These are phyloP conservation scores for Raffaelea arxii DNA, from an alignment of 2,329 filamentous ascomycete genomes.

Conservation along the genomic window DNA sequence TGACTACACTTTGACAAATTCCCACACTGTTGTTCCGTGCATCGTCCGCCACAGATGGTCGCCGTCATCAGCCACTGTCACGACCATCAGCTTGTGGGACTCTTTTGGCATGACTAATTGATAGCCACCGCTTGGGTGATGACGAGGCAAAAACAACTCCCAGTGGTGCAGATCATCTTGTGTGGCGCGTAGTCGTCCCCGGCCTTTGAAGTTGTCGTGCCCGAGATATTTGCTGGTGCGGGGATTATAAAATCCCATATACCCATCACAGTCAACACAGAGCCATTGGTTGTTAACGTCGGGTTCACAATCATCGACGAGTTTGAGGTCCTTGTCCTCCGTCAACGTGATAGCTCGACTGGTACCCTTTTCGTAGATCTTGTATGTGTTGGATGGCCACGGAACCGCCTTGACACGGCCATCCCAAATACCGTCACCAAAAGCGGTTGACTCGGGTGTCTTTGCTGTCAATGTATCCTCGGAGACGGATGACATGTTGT, in stretches of 20 bases:
- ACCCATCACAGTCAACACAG: slow-evolving; percentile 1
- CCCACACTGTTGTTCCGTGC: slow-evolving; percentile 1
- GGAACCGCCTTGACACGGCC: not conserved
- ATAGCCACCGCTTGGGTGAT: slow-evolving; percentile 1
- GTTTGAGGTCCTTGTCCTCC: not conserved
- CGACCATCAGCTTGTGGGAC: not conserved
- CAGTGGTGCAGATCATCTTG: not conserved
- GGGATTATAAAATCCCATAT: slow-evolving; percentile 1
- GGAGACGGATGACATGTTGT: not conserved
- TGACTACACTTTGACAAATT: slow-evolving; percentile 2
- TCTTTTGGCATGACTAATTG: not conserved
- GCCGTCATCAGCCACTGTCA: not conserved
- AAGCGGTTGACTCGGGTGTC: not conserved
- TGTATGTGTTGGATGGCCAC: not conserved
- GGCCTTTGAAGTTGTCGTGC: not conserved
- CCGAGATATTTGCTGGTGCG: not conserved
- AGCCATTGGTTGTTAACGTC: not conserved
- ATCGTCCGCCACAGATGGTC: not conserved
- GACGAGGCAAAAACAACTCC: not conserved
- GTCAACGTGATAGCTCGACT: not conserved
- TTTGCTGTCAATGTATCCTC: not conserved
- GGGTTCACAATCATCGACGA: not conserved
- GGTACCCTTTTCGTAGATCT: not conserved
- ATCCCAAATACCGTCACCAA: not conserved
- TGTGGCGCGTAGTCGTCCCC: not conserved